Base-by-base conservation (phyloP, 495 filamentous ascomycete genomes). In the Penicillium antarcticum region DNA sequence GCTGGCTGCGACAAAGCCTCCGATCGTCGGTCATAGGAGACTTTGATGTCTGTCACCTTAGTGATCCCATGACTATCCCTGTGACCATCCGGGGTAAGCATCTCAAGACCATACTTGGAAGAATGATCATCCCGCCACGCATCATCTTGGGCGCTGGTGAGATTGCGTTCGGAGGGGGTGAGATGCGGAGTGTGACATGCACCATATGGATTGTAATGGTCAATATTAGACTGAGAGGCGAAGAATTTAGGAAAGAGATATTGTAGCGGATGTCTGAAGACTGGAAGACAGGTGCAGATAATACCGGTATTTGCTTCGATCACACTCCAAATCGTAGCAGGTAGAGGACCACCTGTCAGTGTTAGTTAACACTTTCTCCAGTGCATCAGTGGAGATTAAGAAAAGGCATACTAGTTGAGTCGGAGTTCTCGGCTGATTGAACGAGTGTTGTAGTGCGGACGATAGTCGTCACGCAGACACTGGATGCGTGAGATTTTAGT, bases 221-320 rank as follows among this genome's bases (percentile, higher is more conserved):
- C 24, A 17, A 6, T 24, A 21, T 6, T 36, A 16, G 34, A 17
- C 11, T 46, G 44, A 2, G 51, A 52, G 10, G 38, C 29, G 48
- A 59, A 65, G 51, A 55, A 63, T 54, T 24, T 46, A 14, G 60
- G 60, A 19, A 73, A 63, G 13, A 65, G 24, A 37, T 52, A 56
- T 29, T 63, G 53, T 11, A 72, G 45, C 3, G 70, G 70, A 19
- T 60, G 54, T 26, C 67, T 63, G 51, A 72, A 63, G 52, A 73
- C 60, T 4, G 61, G 58, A 32, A 64, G 43, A 29, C 58, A 64
- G 10, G 61, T 53, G 32, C 58, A 61, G 34, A 61, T 61, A 29
- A 64, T 64, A 2, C 61, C 58, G 3, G 51, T 56, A 42, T 51
- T 56, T 21, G 61, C 57, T 36, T 64, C 58, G 32, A 64, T 56